Evolutionary conservation across 768 basidiomycete genomes (phyloP).

Genomic region (Jaapia argillacea): DNA sequence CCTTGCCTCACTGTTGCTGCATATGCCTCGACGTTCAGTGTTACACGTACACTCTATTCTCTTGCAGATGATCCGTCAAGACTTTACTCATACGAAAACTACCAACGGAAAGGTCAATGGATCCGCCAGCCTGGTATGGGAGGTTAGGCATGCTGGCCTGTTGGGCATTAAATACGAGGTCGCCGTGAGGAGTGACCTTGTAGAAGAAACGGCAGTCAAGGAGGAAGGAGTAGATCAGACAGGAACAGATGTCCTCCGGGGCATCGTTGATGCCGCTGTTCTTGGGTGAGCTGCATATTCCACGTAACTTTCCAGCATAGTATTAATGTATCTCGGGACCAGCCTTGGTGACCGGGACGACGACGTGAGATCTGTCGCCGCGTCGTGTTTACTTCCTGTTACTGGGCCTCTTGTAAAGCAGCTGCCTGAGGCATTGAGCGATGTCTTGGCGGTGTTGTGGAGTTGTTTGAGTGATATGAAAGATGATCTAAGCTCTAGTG

Average conservation of each 20-base stretch:
- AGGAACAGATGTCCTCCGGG: constrained; percentile 54
- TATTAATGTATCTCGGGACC: constrained; percentile 6
- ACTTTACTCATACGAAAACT: constrained; percentile 41
- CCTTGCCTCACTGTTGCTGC: constrained; percentile 76
- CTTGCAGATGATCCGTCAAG: constrained; percentile 90
- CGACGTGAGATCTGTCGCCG: constrained; percentile 93
- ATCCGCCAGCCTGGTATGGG: constrained; percentile 66
- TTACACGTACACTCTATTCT: constrained; percentile 75
- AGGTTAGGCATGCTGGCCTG: constrained; percentile 95
- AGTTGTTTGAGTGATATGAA: constrained; percentile 85
- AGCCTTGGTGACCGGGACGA: constrained; percentile 89
- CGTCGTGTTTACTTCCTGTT: constrained; percentile 86
- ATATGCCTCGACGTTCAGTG: constrained; percentile 79
- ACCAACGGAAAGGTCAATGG: constrained; percentile 14
- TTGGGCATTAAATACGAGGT: constrained; percentile 98
- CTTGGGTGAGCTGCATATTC: constrained; percentile 54
- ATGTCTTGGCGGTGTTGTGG: constrained; percentile 83
- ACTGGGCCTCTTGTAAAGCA: constrained; percentile 68
- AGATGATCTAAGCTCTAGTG: constrained; percentile 93
- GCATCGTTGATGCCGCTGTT: constrained; percentile 84
- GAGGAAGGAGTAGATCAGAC: constrained; percentile 5
- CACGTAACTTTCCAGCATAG: background rate
- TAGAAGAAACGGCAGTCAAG: constrained; percentile 30
- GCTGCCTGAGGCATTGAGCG: constrained; percentile 60
- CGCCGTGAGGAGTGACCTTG: constrained; percentile 81